phyloP scores from a whole-genome alignment of 2,329 filamentous ascomycete species.

The Pleochaeta shiraiana region DNA sequence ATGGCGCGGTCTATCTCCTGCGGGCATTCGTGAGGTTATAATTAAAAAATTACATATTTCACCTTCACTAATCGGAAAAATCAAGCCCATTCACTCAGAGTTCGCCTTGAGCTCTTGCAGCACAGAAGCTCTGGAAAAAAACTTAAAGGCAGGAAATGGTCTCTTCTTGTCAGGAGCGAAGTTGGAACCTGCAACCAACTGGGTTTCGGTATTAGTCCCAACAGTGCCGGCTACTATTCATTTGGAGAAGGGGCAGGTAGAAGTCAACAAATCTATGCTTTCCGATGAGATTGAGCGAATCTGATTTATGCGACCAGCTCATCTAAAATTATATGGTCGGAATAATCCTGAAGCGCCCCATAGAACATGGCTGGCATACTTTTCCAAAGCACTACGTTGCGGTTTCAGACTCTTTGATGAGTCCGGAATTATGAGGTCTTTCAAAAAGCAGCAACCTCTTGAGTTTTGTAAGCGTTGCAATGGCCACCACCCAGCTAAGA shows the following conservation, averaged over 20 bases:
- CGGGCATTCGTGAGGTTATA: neutral
- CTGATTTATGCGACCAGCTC: neutral
- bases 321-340: neutral
- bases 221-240: neutral
- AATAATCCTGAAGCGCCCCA: constrained; percentile 1
- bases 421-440: neutral
- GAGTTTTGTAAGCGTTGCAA: constrained; percentile 1
- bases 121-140: neutral
- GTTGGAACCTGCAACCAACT: neutral
- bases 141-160: neutral
- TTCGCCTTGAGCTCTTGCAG: neutral
- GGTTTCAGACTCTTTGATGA: constrained; percentile 2
- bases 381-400: neutral
- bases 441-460: neutral
- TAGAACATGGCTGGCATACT: neutral
- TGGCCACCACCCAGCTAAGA: neutral
- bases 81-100: neutral
- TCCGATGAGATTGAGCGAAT: neutral
- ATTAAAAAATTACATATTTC: neutral
- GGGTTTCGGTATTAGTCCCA: neutral
- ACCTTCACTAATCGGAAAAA: neutral
- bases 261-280: neutral
- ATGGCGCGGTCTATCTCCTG: neutral
- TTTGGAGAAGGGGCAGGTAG: neutral
- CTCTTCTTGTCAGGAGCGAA: neutral